A percentile compares a stretch with the other conserved stretches of the same genome.
These are phyloP conservation scores for Saraca asoca DNA, from an alignment of 331 rosid species.

Conservation along the genomic window DNA sequence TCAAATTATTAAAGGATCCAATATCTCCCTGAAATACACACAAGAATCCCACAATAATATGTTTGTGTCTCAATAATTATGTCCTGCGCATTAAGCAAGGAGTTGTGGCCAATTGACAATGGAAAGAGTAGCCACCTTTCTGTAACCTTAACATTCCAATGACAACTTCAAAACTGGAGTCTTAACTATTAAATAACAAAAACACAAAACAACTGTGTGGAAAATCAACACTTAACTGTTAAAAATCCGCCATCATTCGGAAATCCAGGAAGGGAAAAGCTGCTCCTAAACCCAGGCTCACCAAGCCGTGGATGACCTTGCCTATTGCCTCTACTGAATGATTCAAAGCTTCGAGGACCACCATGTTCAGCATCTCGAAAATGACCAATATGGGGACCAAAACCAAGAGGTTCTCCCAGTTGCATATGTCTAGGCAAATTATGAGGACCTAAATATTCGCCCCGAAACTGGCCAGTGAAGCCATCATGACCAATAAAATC, in stretches of 20 bases:
- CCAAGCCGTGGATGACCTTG: slow-evolving; percentile 76
- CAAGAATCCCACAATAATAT: not conserved
- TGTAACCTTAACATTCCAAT: slow-evolving; percentile 13
- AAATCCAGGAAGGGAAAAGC: slow-evolving; percentile 73
- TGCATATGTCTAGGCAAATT: slow-evolving; percentile 62
- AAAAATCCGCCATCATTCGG: slow-evolving; percentile 65
- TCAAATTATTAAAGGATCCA: slow-evolving; percentile 63
- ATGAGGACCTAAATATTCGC: slow-evolving; percentile 70
- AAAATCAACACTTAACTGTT: slow-evolving; percentile 63
- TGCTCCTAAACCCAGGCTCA: slow-evolving; percentile 97
- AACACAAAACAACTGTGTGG: slow-evolving; percentile 25
- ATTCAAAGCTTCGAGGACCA: slow-evolving; percentile 67
- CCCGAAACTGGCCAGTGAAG: slow-evolving; percentile 55
- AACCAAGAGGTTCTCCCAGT: slow-evolving; percentile 62
- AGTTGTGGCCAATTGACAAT: slow-evolving; percentile 20
- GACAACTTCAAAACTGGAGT: slow-evolving; percentile 18
- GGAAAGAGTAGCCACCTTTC: not conserved
- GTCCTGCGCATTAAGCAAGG: not conserved
- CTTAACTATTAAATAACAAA: slow-evolving; percentile 18
- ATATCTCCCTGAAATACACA: slow-evolving; percentile 64
- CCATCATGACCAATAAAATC: slow-evolving; percentile 67
- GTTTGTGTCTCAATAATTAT: slow-evolving; percentile 11
- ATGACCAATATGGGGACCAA: slow-evolving; percentile 68
- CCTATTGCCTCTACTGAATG: slow-evolving; percentile 61
- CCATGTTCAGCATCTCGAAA: slow-evolving; percentile 58